Evolutionary conservation across 345 rosid genomes (phyloP).

Genomic region (Brassica nigra): DNA sequence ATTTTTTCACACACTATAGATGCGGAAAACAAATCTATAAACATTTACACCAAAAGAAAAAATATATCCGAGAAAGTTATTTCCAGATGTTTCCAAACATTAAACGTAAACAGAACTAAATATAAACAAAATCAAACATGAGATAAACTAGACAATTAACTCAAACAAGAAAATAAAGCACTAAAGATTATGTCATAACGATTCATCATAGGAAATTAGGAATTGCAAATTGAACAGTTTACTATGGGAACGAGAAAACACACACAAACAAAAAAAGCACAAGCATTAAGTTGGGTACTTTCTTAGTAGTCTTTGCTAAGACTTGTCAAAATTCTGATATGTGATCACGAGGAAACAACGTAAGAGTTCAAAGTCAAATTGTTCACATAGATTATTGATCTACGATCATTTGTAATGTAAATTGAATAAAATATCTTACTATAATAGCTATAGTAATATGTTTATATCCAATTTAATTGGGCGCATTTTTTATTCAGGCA

Average conservation of each 20-base stretch:
- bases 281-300: neutral
- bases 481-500: neutral
- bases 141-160: neutral
- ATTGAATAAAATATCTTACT: neutral
- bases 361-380: slow-evolving; percentile 13
- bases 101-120: neutral
- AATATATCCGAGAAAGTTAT: neutral
- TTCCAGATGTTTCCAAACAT: neutral
- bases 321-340: slow-evolving; percentile 11
- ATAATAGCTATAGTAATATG: neutral
- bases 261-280: neutral
- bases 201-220: neutral
- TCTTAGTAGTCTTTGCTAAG: slow-evolving; percentile 7
- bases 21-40: neutral
- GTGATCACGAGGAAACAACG: slow-evolving; percentile 17
- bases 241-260: neutral
- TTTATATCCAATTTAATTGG: neutral
- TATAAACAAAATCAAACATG: neutral
- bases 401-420: neutral
- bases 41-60: neutral
- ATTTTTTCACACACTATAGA: neutral
- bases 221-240: neutral
- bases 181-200: neutral
- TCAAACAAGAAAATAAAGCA: neutral
- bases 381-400: neutral